phyloP scores from a whole-genome alignment of 345 rosid genomes.

The Diplotaxis tenuifolia region DNA sequence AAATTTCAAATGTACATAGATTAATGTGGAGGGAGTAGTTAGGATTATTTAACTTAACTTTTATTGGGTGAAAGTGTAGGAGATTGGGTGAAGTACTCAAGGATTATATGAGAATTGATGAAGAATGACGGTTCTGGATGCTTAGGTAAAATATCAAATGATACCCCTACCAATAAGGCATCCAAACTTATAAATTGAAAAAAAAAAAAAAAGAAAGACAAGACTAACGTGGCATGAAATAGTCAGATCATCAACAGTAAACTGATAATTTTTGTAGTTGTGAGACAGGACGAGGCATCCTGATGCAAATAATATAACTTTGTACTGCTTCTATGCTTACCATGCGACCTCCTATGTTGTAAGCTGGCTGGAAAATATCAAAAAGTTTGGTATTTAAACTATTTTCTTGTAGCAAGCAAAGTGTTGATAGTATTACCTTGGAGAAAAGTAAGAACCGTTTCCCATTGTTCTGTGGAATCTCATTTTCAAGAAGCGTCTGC shows the following conservation, averaged over 20 bases:
- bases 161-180: too few species aligned
- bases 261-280: background rate
- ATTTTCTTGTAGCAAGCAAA: background rate
- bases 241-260: too few species aligned
- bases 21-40: background rate
- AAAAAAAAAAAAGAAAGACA: too few species aligned
- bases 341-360: constrained; percentile 82
- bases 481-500: constrained; percentile 79
- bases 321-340: constrained; percentile 75
- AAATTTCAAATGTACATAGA: background rate
- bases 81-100: too few species aligned
- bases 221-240: too few species aligned
- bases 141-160: too few species aligned
- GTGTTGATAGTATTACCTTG: constrained; percentile 46
- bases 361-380: constrained; percentile 59
- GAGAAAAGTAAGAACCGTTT: constrained; percentile 71
- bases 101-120: too few species aligned
- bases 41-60: too few species aligned
- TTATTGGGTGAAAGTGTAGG: too few species aligned
- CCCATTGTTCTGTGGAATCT: constrained; percentile 81
- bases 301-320: constrained; percentile 67
- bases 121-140: too few species aligned
- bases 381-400: too few species aligned
- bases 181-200: too few species aligned
- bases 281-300: constrained; percentile 74